Base-by-base conservation (phyloP, 1,284 basidiomycete species). In the Cryptococcus hybrid region DNA sequence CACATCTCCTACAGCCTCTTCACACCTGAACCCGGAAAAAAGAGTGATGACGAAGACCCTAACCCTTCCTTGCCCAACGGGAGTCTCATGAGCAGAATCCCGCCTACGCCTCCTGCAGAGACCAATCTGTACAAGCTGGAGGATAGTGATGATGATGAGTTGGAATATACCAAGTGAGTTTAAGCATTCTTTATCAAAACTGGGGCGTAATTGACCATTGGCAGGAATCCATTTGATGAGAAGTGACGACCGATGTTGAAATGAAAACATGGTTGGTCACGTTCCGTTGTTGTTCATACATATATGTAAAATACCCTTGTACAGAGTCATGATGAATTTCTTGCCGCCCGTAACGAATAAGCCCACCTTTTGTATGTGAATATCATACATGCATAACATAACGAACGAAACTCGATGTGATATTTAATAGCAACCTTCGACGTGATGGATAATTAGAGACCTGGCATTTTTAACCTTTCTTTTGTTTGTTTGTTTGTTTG, bases 131-230 rank as follows among this genome's bases (percentile, higher is more conserved):
- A 70, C 56, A 58, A 59, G 18, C 48, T 73, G n/a, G 73, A 69
- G 36, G 75, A 76, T 62, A 73, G 73, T 58, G 75, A 76, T 54
- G 75, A 76, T 54, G 75, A 75, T 57, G 75, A 77, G 59, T 63
- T 77, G 53, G 77, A 77, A 55, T 78, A 75, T 55, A 77, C 75
- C 30, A 70, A 68, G 76, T 77, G 59, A 67, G 75, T 67, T 36
- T 36, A 43, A 15, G 4, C 30, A 30, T 30, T 30, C 30, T 30
- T 4, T 30, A 30, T 30, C 30, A 30, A 30, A 30, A 4, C 4
- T 30, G 4, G 9, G 13, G 43, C 24, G 37, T 1, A 44, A 44
- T 3, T 24, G 13, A 34, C 7, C 34, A 7, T 15, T 42, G 5
- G 40, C 15, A 77, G 73, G 64, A 77, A 75, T 57, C 75, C 75